These are phyloP conservation scores for Colletotrichum acutatum DNA, from an alignment of 2,329 filamentous ascomycete genomes.

Conservation along the genomic window DNA sequence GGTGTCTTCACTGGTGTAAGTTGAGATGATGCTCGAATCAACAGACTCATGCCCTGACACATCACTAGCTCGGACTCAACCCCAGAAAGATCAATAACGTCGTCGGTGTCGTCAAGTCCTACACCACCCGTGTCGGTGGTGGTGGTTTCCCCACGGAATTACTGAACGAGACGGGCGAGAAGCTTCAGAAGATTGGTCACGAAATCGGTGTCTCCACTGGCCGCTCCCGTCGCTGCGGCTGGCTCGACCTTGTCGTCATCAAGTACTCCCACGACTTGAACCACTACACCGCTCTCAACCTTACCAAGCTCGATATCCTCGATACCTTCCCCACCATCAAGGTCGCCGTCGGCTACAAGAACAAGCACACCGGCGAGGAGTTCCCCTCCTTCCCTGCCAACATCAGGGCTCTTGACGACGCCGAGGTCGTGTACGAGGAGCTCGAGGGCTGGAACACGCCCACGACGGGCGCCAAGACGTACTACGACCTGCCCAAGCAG, in stretches of 20 bases:
- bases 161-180: slow-evolving; percentile 53
- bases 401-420: slow-evolving; percentile 64
- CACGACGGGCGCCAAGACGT: slow-evolving; percentile 70
- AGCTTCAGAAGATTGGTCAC: slow-evolving; percentile 58
- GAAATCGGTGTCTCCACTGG: slow-evolving; percentile 61
- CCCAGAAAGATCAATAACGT: slow-evolving; percentile 68
- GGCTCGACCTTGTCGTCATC: slow-evolving; percentile 67
- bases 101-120: slow-evolving; percentile 76
- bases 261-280: slow-evolving; percentile 73
- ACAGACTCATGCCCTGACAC: not conserved
- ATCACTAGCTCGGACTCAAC: slow-evolving; percentile 61
- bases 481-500: slow-evolving; percentile 70
- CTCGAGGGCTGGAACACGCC: slow-evolving; percentile 76
- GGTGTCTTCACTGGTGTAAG: slow-evolving; percentile 35
- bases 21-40: not conserved
- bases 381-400: slow-evolving; percentile 75
- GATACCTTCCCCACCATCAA: slow-evolving; percentile 82
- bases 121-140: slow-evolving; percentile 71
- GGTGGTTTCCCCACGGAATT: slow-evolving; percentile 77
- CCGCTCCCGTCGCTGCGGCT: slow-evolving; percentile 69
- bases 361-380: slow-evolving; percentile 52
- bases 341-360: slow-evolving; percentile 76
- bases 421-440: slow-evolving; percentile 75
- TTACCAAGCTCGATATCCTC: slow-evolving; percentile 75
- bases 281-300: slow-evolving; percentile 71